Base-by-base conservation (phyloP, 192 early-diverging fungal species). In the Geosiphon pyriformis region DNA sequence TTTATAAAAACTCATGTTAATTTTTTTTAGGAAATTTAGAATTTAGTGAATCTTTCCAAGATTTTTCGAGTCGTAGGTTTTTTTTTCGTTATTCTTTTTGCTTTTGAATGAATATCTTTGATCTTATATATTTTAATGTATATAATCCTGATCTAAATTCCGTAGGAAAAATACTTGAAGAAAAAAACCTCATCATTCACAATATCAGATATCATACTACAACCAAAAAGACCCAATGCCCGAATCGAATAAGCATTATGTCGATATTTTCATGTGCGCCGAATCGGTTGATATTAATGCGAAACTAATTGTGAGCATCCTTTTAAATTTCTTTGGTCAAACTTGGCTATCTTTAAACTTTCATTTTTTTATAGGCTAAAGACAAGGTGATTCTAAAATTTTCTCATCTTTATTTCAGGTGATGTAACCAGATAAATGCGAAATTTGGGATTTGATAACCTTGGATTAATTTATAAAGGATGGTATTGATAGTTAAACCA, bases 341-440 rank as follows among this genome's bases (percentile, higher is more conserved):
- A 2, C 0, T 1, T 42, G 18, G 25, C 7, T 27, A 10, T 31
- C 48, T 30, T n/a, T 17, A 25, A 27, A 27, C 2, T 46, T 31
- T n/a, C 58, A 23, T 33, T 42, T 42, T 4, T 22, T 23, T 23
- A 42, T 46, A 30, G 31, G 10, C 2, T 33, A 49, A 26, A 10
- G 27, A 29, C 11, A 61, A 20, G 20, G 15, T 4, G 22, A 10
- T 52, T 20, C 7, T 22, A 20, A 10, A 10, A 17, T 17, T 26
- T 59, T 60, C 34, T 22, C 11, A 27, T 60, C 18, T 34, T 8
- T 20, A 37, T 42, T 17, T 33, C 25, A 62, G 60, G 46, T 49
- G 18, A 71, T 78, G 61, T 79, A 82, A 42, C 79, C 79, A 42
- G 33, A 80, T 31, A 81, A 82, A 61, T 69, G 74, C 63, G 62